A percentile compares a stretch with the other conserved stretches of the same genome.
Evolutionary conservation across 352 stramenopile genomes (phyloP).

Genomic region (Pythium aphanidermatum): DNA sequence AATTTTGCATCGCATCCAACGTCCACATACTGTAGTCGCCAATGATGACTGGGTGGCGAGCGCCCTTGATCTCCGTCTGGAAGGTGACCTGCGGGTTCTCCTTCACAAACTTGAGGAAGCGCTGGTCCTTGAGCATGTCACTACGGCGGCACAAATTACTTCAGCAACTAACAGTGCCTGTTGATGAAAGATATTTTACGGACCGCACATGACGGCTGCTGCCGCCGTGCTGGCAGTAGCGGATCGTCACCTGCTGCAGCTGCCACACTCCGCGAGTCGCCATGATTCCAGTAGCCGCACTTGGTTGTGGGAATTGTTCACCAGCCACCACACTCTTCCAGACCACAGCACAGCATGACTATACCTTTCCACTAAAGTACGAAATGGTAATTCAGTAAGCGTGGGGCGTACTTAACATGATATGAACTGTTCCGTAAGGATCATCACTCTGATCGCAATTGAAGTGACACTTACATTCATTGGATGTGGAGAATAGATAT

Average conservation of each 20-base stretch:
- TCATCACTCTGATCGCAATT: too few relatives aligned
- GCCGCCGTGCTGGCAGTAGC: conserved; percentile 43
- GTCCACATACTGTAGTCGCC: conserved; percentile 69
- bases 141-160: conserved; percentile 19
- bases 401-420: too few relatives aligned
- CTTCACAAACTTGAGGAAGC: conserved; percentile 81
- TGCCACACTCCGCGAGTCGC: conserved; percentile 44
- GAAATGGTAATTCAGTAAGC: too few relatives aligned
- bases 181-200: background rate
- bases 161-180: background rate
- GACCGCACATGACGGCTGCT: conserved; percentile 70
- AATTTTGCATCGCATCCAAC: background rate
- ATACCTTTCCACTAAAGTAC: conserved; percentile 13
- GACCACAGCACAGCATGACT: background rate
- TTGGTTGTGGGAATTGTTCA: conserved; percentile 7
- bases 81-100: conserved; percentile 86
- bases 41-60: conserved; percentile 72
- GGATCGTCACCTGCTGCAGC: conserved; percentile 38
- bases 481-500: too few relatives aligned
- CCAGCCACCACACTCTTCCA: conserved; percentile 20
- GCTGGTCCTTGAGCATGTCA: conserved; percentile 63
- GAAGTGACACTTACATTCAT: too few relatives aligned
- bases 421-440: too few relatives aligned
- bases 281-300: conserved; percentile 16
- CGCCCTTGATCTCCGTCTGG: conserved; percentile 79